Base-by-base conservation (phyloP, 2,329 filamentous ascomycete species). In the Arthrobotrys sinensis region DNA sequence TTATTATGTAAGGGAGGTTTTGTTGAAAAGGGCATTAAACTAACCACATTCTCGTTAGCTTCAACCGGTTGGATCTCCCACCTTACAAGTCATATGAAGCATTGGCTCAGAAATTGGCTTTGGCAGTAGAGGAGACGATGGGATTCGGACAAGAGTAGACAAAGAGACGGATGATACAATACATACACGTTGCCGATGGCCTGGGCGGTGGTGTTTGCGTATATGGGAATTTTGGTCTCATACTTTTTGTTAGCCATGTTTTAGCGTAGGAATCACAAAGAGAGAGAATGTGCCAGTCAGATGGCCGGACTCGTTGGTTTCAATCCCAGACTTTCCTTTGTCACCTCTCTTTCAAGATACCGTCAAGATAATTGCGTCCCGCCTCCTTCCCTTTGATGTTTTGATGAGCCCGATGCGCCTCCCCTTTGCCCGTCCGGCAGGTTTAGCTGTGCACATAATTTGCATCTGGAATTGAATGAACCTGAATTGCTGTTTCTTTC, bases 51-150 rank as follows among this genome's bases (percentile, higher is more conserved):
- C 50, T 6, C 62, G 12, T 40, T 80, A 97, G 94, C 86, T 99
- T 99, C 88, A 99, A 99, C 85, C 94, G 96, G 82, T 89, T 99
- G 81, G 96, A 99, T 85, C 87, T 99, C 62, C 96, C 96, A 46
- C 91, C 93, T 32, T 99, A 99, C 84, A 98, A 97, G 87, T 90
- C 88, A 21, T 88, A 94, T 82, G 95, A 98, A 80, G 90, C 89
- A 82, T 88, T 99, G 81, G 92, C 95, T 84, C 88, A 91, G 83
- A 99, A 99, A 86, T 88, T 99, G 82, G 96, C 94, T 5, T 97
- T 97, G 85, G 96, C 96, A 28, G 96, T 99, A 69, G 96, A 99
- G 86, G 96, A 99, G 87, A 99, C 96, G 0, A 94, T 99, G 87
- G 96, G 96, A 80, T 99, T 99, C 84, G 96, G 96, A 81, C 96